Evolutionary conservation across 2,329 filamentous ascomycete genomes (phyloP).

Genomic region (Scytalidium sp.): DNA sequence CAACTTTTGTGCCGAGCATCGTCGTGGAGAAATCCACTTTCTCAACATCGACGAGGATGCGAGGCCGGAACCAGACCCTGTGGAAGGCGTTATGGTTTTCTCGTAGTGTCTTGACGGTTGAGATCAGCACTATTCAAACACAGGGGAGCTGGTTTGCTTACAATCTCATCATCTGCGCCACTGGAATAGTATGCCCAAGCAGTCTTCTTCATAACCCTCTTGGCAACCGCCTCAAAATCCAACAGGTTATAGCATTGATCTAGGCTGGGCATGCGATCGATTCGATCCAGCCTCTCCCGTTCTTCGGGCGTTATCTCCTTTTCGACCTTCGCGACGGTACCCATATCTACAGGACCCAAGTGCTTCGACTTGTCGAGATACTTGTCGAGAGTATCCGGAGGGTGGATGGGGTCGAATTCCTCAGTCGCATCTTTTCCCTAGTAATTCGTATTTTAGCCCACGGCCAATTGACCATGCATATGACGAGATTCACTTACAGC

Average conservation of each 20-base stretch:
- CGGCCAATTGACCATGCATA: neutral
- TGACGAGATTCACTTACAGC: conserved; percentile 48
- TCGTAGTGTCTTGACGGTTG: conserved; percentile 68
- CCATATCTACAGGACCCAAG: conserved; percentile 86
- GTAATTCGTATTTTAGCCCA: neutral
- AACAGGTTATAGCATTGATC: conserved; percentile 90
- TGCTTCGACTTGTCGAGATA: conserved; percentile 85
- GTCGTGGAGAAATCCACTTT: conserved; percentile 83
- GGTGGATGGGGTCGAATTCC: conserved; percentile 86
- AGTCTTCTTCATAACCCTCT: conserved; percentile 88
- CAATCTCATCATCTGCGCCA: conserved; percentile 86
- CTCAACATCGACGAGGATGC: conserved; percentile 84
- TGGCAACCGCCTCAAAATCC: conserved; percentile 94
- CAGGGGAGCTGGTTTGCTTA: conserved; percentile 35
- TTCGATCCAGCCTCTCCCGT: conserved; percentile 69
- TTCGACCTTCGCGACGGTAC: conserved; percentile 66
- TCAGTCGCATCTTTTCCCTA: conserved; percentile 86
- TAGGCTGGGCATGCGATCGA: conserved; percentile 72
- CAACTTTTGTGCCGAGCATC: conserved; percentile 84
- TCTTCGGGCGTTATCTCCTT: conserved; percentile 69
- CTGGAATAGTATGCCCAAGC: conserved; percentile 98
- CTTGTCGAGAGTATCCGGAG: conserved; percentile 82
- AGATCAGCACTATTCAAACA: conserved; percentile 9
- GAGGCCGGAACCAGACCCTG: conserved; percentile 95
- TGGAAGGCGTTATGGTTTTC: conserved; percentile 97